Conservation (phyloP, 306 rosid genomes). For the Rubus parviflorus region DNA sequence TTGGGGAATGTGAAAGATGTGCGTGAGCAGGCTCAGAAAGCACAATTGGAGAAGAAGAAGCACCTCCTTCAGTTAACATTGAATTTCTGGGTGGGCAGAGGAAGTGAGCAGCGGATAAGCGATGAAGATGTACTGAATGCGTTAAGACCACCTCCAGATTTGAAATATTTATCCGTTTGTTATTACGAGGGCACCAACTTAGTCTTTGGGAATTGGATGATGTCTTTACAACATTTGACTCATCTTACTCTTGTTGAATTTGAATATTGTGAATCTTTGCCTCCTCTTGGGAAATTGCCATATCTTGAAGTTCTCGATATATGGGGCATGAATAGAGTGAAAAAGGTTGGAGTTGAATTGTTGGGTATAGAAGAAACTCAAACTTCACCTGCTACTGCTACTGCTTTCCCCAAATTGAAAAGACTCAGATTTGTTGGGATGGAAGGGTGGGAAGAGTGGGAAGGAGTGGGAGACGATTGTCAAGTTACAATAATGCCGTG, state of each 20-base stretch:
- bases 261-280: not conserved
- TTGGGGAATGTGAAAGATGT: not conserved
- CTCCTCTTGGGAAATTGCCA: not conserved
- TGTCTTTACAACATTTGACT: not conserved
- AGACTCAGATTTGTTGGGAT: not conserved
- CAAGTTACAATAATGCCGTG: not conserved
- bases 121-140: not conserved
- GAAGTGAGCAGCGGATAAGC: not conserved
- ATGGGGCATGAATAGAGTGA: fast-evolving
- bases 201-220: not conserved
- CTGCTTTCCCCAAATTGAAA: not conserved
- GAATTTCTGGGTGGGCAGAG: not conserved
- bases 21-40: not conserved
- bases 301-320: not conserved
- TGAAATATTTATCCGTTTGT: not conserved
- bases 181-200: not conserved
- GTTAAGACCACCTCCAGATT: not conserved
- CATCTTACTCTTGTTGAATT: fast-evolving
- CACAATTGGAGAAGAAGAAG: not conserved
- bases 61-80: not conserved
- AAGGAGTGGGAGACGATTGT: not conserved
- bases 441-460: not conserved
- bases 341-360: no score
- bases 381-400: not conserved
- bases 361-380: not conserved